Percentiles rank a stretch among this genome's conserved stretches.
phyloP scores from a whole-genome alignment of 768 basidiomycete genomes.

The Boletus rubroflammeus region DNA sequence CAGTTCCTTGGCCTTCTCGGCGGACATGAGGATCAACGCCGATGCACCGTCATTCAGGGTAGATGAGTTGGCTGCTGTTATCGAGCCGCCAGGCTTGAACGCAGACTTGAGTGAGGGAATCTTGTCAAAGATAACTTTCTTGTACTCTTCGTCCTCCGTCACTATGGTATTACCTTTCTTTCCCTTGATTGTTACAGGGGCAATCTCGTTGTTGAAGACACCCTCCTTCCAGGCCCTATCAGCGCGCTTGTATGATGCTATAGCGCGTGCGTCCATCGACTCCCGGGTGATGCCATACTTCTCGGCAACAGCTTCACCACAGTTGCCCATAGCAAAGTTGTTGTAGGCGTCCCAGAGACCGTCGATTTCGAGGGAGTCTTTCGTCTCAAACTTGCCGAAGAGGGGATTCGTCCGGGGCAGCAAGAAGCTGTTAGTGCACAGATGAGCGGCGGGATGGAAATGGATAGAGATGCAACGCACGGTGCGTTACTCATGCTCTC shows the following conservation, averaged over 20 bases:
- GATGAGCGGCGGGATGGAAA: slow-evolving; percentile 3
- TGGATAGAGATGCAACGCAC: slow-evolving; percentile 47
- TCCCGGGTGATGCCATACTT: slow-evolving; percentile 84
- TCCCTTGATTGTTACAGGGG: slow-evolving; percentile 85
- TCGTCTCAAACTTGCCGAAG: slow-evolving; percentile 87
- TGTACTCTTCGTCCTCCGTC: slow-evolving; percentile 97
- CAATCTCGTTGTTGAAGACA: slow-evolving; percentile 82
- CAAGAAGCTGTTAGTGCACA: slow-evolving; percentile 54
- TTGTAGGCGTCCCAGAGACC: slow-evolving; percentile 98
- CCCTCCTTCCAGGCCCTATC: slow-evolving; percentile 88
- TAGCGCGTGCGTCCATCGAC: slow-evolving; percentile 84
- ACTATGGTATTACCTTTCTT: slow-evolving; percentile 92
- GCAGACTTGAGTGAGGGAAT: slow-evolving; percentile 83
- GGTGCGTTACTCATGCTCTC: slow-evolving; percentile 99
- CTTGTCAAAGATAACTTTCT: slow-evolving; percentile 93
- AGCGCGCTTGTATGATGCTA: slow-evolving; percentile 93
- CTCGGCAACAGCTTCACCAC: slow-evolving; percentile 81
- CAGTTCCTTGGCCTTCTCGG: slow-evolving; percentile 87
- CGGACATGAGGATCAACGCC: slow-evolving; percentile 91
- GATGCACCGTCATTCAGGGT: slow-evolving; percentile 95
- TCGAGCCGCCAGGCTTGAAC: slow-evolving; percentile 84
- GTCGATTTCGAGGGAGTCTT: slow-evolving; percentile 86
- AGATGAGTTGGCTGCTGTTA: slow-evolving; percentile 97
- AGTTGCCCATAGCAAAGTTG: slow-evolving; percentile 98
- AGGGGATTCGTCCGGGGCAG: slow-evolving; percentile 74